Evolutionary conservation across 2,329 filamentous ascomycete genomes (phyloP).

Genomic region (Ustilaginoidea virens): DNA sequence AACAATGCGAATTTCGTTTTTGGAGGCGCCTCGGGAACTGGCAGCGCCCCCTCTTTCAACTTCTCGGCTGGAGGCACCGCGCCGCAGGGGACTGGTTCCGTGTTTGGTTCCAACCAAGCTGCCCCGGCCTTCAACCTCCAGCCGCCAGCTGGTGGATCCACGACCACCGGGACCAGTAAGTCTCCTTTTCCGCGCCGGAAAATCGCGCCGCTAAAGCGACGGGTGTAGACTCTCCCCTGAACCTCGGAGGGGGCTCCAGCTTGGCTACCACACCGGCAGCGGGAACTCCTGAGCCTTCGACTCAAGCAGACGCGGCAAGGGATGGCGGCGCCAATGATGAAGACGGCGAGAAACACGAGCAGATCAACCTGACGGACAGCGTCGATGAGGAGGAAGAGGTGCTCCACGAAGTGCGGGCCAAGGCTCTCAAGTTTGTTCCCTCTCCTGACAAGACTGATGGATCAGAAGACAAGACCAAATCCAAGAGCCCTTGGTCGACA

Average conservation of each 20-base stretch:
- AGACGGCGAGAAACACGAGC: conserved; percentile 45
- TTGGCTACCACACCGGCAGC: conserved; percentile 43
- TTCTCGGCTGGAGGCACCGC: conserved; percentile 19
- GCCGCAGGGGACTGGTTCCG: conserved; percentile 13
- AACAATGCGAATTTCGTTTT: conserved; percentile 14
- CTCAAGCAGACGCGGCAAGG: conserved; percentile 27
- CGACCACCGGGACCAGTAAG: conserved; percentile 32
- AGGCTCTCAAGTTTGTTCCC: conserved; percentile 46
- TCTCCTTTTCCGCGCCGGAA: conserved; percentile 24
- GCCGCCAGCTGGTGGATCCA: conserved; percentile 25
- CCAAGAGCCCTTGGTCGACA: conserved; percentile 47
- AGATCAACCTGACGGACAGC: conserved; percentile 53
- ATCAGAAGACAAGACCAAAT: conserved; percentile 24
- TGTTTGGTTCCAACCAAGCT: conserved; percentile 19
- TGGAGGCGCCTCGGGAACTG: conserved; percentile 14
- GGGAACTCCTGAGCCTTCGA: conserved; percentile 41
- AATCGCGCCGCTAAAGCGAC: conserved; percentile 30
- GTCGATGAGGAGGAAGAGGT: conserved; percentile 59
- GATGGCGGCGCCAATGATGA: conserved; percentile 24
- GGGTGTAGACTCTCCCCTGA: conserved; percentile 37
- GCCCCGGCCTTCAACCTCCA: conserved; percentile 24
- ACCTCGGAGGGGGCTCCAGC: conserved; percentile 43
- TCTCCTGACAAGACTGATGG: conserved; percentile 29
- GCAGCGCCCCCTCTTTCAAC: conserved; percentile 20
- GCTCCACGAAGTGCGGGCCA: conserved; percentile 55